Conservation (phyloP, 2,329 filamentous ascomycete genomes). For the Ascochyta lentis region DNA sequence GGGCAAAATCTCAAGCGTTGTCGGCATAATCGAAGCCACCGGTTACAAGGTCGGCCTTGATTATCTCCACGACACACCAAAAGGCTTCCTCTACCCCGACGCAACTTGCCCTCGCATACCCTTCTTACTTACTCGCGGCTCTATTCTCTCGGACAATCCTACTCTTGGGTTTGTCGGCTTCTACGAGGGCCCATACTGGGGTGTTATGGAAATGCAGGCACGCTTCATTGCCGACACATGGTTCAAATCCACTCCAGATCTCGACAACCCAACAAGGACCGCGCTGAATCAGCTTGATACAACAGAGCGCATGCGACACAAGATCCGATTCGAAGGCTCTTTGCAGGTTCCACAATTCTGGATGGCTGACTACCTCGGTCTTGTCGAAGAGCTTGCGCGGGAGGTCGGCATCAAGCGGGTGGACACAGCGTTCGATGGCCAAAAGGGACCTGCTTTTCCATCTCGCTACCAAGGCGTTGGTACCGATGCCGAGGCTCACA, state of each 20-base stretch:
- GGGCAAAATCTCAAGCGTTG: constrained; percentile 18
- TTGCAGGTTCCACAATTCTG: constrained; percentile 72
- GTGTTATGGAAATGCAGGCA: constrained; percentile 86
- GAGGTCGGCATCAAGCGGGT: constrained; percentile 61
- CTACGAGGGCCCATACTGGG: constrained; percentile 86
- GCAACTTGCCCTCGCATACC: constrained; percentile 59
- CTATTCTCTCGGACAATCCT: constrained; percentile 66
- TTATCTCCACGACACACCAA: constrained; percentile 66
- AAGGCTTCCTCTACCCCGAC: constrained; percentile 65
- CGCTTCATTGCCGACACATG: constrained; percentile 70
- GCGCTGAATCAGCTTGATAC: constrained; percentile 28
- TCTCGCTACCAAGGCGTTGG: constrained; percentile 39
- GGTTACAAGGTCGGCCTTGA: constrained; percentile 72
- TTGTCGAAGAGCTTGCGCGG: constrained; percentile 73
- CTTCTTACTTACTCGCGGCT: constrained; percentile 71
- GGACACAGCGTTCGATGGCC: constrained; percentile 50
- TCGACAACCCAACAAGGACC: background rate
- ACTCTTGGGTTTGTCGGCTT: constrained; percentile 81
- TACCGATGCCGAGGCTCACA: constrained; percentile 51
- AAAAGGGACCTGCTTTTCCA: constrained; percentile 56
- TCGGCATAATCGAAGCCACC: constrained; percentile 75
- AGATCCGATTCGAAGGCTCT: constrained; percentile 35
- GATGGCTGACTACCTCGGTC: constrained; percentile 80
- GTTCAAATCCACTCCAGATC: constrained; percentile 44
- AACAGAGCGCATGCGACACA: constrained; percentile 53